Evolutionary conservation across 2,329 filamentous ascomycete genomes (phyloP).

Genomic region (Nannizziopsis arthrosporioides): DNA sequence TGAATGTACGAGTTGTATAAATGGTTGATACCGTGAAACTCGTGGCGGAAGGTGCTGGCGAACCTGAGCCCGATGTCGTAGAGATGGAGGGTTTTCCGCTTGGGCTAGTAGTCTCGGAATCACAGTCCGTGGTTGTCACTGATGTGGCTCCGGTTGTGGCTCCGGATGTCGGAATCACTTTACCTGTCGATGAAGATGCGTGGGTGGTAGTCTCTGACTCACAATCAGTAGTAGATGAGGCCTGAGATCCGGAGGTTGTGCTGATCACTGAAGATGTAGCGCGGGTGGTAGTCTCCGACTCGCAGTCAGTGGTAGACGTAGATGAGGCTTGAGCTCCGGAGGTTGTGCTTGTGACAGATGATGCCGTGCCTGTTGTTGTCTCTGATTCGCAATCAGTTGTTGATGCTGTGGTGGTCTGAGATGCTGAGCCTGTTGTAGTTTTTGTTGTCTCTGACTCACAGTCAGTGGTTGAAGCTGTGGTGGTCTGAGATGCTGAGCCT

Average conservation of each 20-base stretch:
- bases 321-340: too few relatives aligned
- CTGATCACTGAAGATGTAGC: neutral
- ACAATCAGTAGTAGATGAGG: neutral
- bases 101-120: neutral
- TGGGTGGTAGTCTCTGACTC: neutral
- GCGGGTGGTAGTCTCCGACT: neutral
- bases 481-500: neutral
- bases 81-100: neutral
- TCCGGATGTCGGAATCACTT: neutral
- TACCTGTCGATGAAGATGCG: neutral
- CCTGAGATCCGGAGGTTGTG: neutral
- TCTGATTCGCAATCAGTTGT: conserved; percentile 2
- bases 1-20: conserved; percentile 5
- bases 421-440: neutral
- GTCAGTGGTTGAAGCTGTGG: too few relatives aligned
- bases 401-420: neutral
- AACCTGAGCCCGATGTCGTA: neutral
- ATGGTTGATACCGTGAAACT: conserved; percentile 3
- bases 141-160: neutral
- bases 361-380: neutral
- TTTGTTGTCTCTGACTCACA: neutral
- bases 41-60: neutral
- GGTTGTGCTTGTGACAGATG: neutral
- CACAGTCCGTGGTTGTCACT: neutral
- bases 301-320: neutral